Percentiles rank a stretch among this genome's conserved stretches.
Evolutionary conservation across 352 stramenopile genomes (phyloP).

Genomic region (Pythium chondricola): DNA sequence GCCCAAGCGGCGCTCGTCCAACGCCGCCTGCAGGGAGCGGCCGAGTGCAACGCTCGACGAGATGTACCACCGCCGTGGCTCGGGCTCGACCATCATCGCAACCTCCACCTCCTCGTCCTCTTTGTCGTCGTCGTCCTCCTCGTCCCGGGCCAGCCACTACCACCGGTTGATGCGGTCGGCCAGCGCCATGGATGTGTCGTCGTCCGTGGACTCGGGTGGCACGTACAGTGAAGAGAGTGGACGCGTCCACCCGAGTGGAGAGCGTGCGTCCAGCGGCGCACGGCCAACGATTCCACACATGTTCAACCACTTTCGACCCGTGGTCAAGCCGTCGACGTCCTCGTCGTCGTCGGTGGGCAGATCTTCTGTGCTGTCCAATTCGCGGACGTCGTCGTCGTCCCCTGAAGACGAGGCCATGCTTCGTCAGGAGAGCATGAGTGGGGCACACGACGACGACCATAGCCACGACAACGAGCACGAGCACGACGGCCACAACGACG

Average conservation of each 20-base stretch:
- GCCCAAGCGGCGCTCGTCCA: slow-evolving; percentile 33
- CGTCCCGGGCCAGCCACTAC: too few species aligned
- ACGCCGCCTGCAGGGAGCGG: too few species aligned
- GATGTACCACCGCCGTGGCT: slow-evolving; percentile 20
- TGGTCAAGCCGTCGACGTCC: slow-evolving; percentile 13
- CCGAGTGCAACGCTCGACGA: slow-evolving; percentile 24
- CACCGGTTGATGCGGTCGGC: slow-evolving; percentile 20
- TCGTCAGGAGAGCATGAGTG: not conserved
- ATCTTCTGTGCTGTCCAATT: slow-evolving; percentile 31
- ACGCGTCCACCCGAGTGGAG: slow-evolving; percentile 23
- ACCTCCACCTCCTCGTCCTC: slow-evolving; percentile 6
- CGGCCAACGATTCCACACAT: slow-evolving; percentile 38
- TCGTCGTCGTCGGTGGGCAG: slow-evolving; percentile 18
- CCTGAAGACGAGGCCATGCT: slow-evolving; percentile 8
- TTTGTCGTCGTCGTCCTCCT: slow-evolving; percentile 1
- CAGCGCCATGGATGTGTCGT: slow-evolving; percentile 20
- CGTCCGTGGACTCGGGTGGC: slow-evolving; percentile 11
- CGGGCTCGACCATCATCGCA: slow-evolving; percentile 11
- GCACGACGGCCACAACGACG: slow-evolving; percentile 4
- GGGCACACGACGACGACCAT: slow-evolving; percentile 12
- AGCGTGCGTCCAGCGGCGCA: not conserved
- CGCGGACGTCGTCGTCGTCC: slow-evolving; percentile 9
- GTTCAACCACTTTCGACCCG: slow-evolving; percentile 61
- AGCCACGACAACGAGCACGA: slow-evolving; percentile 15
- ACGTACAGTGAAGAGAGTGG: slow-evolving; percentile 21